Conservation (phyloP, 169 alveolate species). For the Cytauxzoon felis region DNA sequence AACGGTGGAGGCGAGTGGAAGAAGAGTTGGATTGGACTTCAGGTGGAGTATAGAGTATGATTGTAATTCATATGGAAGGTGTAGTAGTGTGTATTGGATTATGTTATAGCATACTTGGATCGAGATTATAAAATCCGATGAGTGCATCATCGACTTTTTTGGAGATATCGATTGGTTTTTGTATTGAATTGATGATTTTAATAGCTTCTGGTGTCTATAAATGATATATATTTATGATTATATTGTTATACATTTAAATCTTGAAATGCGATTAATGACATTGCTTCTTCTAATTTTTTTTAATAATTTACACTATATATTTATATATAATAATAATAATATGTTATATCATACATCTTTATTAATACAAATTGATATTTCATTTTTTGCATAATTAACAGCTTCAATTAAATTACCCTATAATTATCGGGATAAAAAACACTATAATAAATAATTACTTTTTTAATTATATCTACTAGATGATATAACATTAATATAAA, state of each 20-base stretch:
- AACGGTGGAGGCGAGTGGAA: too few species aligned
- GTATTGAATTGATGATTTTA: slow-evolving; percentile 46
- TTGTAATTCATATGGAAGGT: too few species aligned
- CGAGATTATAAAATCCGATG: slow-evolving; percentile 60
- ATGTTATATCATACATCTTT: slow-evolving; percentile 23
- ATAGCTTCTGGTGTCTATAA: slow-evolving; percentile 66
- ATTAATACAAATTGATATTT: slow-evolving; percentile 33
- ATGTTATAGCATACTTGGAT: slow-evolving; percentile 2
- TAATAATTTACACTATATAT: not conserved
- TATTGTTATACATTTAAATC: slow-evolving; percentile 5
- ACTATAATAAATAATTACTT: not conserved
- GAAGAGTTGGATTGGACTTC: too few species aligned
- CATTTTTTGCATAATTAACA: slow-evolving; percentile 23
- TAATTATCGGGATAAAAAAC: not conserved
- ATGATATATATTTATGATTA: not conserved
- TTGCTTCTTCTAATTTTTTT: slow-evolving; percentile 47
- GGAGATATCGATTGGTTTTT: slow-evolving; percentile 60
- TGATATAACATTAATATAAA: slow-evolving; percentile 18
- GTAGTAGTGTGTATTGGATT: too few species aligned
- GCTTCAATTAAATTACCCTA: slow-evolving; percentile 39
- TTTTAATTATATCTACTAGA: slow-evolving; percentile 31
- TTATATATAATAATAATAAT: too few species aligned
- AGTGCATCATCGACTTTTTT: slow-evolving; percentile 63
- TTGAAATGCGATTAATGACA: slow-evolving; percentile 38
- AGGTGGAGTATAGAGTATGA: too few species aligned